These are phyloP conservation scores for Solanum virginianum DNA, from an alignment of 257 asterid species.

Conservation along the genomic window DNA sequence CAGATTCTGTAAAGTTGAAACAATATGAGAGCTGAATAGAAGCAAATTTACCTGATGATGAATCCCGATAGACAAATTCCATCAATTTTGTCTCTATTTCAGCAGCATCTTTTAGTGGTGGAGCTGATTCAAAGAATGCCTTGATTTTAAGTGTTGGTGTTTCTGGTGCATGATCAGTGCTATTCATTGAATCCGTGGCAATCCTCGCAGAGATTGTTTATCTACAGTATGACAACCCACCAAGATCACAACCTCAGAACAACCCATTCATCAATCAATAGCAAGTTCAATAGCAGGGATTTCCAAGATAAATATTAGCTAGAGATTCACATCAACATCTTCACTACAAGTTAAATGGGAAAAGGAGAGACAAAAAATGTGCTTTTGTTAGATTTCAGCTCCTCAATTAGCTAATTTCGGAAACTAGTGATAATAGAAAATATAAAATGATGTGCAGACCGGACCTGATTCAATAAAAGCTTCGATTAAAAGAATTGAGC, in stretches of 20 bases:
- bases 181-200: conserved; percentile 25
- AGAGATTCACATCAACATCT: neutral
- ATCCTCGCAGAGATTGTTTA: neutral
- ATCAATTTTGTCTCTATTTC: conserved; percentile 35
- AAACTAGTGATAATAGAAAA: neutral
- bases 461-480: neutral
- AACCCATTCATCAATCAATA: neutral
- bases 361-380: neutral
- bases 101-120: conserved; percentile 56
- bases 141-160: conserved; percentile 33
- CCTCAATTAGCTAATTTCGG: neutral
- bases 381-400: neutral
- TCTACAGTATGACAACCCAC: neutral
- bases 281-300: neutral
- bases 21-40: neutral
- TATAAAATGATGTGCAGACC: neutral
- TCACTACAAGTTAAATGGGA: neutral
- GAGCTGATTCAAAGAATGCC: conserved; percentile 77
- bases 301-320: neutral
- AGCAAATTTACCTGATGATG: conserved; percentile 32
- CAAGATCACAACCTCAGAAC: neutral
- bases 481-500: neutral
- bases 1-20: neutral
- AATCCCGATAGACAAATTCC: conserved; percentile 30
- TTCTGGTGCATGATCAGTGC: conserved; percentile 12